Percentiles rank a stretch among this genome's conserved stretches.
Conservation (phyloP, 2,329 filamentous ascomycete species). For the Blastomyces silverae region DNA sequence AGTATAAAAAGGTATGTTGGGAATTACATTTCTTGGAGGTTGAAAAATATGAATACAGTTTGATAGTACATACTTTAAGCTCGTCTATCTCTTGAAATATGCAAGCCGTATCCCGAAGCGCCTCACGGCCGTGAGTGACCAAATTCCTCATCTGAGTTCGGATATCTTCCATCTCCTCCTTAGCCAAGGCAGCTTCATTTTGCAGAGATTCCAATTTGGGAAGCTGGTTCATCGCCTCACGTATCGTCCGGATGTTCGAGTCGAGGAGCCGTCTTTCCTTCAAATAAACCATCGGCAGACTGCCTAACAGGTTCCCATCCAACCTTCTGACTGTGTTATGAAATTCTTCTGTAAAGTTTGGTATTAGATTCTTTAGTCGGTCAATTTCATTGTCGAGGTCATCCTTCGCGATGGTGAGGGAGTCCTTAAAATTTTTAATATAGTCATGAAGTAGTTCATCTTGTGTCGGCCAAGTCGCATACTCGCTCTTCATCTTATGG, state of each 20-base stretch:
- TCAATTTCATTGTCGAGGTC: conserved; percentile 7
- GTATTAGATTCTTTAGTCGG: neutral
- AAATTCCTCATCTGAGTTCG: neutral
- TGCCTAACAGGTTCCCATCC: neutral
- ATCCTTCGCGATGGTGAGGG: conserved; percentile 5
- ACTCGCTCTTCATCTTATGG: neutral
- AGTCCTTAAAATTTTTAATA: conserved; percentile 8
- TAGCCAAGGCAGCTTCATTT: neutral
- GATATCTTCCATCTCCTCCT: neutral
- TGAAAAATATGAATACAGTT: neutral
- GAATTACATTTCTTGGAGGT: neutral
- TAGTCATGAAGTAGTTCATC: neutral
- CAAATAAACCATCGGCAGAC: neutral
- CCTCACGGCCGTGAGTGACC: neutral
- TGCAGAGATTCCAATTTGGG: neutral
- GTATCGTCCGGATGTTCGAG: neutral
- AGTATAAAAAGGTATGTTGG: neutral
- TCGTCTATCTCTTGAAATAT: conserved; percentile 5
- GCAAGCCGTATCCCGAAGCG: neutral
- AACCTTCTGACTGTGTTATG: neutral
- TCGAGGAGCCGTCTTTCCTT: conserved; percentile 4
- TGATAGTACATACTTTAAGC: conserved; percentile 3
- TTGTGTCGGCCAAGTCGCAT: neutral
- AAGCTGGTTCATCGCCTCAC: neutral
- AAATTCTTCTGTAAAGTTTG: neutral